These are phyloP conservation scores for Candida smagusa DNA, from an alignment of 1,139 yeast species.

Conservation along the genomic window DNA sequence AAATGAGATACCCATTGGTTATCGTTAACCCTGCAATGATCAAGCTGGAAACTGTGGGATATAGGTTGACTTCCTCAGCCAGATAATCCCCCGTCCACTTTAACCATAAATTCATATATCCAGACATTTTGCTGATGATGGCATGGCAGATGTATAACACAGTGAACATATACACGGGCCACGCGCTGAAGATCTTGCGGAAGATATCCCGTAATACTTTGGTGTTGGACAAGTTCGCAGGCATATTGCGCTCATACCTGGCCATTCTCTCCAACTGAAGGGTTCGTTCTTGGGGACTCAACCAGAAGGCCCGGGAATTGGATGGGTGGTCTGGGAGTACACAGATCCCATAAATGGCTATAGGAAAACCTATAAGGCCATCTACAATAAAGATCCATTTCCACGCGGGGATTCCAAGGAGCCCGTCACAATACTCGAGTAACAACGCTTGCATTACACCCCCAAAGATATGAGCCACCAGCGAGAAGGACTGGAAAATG, in stretches of 20 bases:
- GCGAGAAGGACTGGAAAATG: slow-evolving; percentile 21
- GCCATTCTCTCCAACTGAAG: slow-evolving; percentile 5
- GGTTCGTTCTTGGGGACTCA: slow-evolving; percentile 3
- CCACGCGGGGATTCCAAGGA: slow-evolving; percentile 29
- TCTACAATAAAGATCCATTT: slow-evolving; percentile 35
- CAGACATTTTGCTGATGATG: slow-evolving; percentile 5
- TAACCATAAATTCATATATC: slow-evolving; percentile 9
- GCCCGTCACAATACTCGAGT: slow-evolving; percentile 14
- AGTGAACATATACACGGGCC: slow-evolving; percentile 9
- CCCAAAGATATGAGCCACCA: slow-evolving; percentile 30
- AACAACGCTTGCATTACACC: slow-evolving; percentile 21
- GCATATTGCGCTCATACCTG: slow-evolving; percentile 4
- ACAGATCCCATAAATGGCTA: slow-evolving; percentile 25
- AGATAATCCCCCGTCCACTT: slow-evolving; percentile 8
- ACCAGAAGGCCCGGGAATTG: slow-evolving; percentile 7
- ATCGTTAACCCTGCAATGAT: slow-evolving; percentile 4
- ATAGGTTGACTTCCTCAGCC: slow-evolving; percentile 5
- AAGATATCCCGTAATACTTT: slow-evolving; percentile 4
- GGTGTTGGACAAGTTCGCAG: slow-evolving; percentile 1
- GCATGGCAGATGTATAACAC: slow-evolving; percentile 7
- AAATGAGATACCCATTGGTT: slow-evolving; percentile 4
- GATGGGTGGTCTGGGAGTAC: slow-evolving; percentile 15
- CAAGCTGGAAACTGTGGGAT: slow-evolving; percentile 6
- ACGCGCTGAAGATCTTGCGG: slow-evolving; percentile 3
- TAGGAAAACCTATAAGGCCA: slow-evolving; percentile 27